A percentile compares a stretch with the other conserved stretches of the same genome.
phyloP scores from a whole-genome alignment of 2,329 filamentous ascomycete species.

The Exophiala sp. region DNA sequence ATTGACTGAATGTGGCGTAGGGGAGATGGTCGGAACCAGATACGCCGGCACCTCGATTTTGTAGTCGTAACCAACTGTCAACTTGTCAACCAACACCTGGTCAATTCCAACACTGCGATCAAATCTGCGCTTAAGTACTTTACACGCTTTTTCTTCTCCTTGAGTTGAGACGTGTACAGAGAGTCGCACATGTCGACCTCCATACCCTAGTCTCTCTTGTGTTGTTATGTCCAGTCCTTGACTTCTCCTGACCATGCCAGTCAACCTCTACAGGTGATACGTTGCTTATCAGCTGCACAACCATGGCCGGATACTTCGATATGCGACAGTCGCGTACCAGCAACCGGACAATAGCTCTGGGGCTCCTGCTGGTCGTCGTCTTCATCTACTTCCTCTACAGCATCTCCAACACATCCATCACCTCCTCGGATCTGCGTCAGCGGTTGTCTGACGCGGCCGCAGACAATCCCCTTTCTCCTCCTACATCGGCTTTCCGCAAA shows the following conservation, averaged over 20 bases:
- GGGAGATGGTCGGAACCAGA: no score
- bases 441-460: constrained; percentile 56
- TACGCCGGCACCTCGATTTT: no score
- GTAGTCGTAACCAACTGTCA: no score
- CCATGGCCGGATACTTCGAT: constrained; percentile 20
- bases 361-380: constrained; percentile 20
- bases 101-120: no score
- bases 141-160: background rate
- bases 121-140: background rate
- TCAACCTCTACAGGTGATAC: background rate
- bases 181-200: no score
- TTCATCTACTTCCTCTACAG: constrained; percentile 24
- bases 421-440: constrained; percentile 35
- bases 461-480: constrained; percentile 68
- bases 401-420: constrained; percentile 18
- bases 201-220: no score
- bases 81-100: no score
- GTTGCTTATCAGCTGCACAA: background rate
- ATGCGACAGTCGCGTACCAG: constrained; percentile 25
- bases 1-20: no score
- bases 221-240: no score
- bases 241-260: background rate
- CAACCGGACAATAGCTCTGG: constrained; percentile 18
- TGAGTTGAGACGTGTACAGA: no score
- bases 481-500: constrained; percentile 71